Conservation (phyloP, 805 yeast genomes). For the Ogataea chonburiensis region DNA sequence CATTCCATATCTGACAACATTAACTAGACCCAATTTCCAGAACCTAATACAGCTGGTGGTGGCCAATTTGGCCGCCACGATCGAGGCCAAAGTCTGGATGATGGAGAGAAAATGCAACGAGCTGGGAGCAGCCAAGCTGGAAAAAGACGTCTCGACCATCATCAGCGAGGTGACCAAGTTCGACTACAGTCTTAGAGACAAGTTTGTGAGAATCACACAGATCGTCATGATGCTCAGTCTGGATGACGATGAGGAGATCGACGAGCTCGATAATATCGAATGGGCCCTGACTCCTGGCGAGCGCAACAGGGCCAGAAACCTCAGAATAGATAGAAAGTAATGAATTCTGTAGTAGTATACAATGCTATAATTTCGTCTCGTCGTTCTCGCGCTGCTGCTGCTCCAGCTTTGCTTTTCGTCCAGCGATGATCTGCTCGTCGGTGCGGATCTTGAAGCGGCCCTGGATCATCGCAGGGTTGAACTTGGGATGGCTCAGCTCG, state of each 20-base stretch:
- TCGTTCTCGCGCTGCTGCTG: constrained; percentile 21
- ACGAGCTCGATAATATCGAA: constrained; percentile 33
- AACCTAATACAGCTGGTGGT: constrained; percentile 51
- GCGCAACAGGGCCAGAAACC: constrained; percentile 56
- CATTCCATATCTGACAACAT: constrained; percentile 52
- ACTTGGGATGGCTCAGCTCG: constrained; percentile 80
- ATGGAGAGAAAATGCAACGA: constrained; percentile 72
- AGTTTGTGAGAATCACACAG: constrained; percentile 80
- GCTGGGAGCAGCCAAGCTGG: constrained; percentile 78
- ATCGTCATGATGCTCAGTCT: constrained; percentile 77
- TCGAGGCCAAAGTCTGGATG: constrained; percentile 69
- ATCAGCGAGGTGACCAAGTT: constrained; percentile 73
- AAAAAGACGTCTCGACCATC: constrained; percentile 72
- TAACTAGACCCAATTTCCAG: constrained; percentile 43
- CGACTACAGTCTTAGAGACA: constrained; percentile 71
- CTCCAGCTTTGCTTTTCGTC: constrained; percentile 27
- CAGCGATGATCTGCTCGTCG: constrained; percentile 37
- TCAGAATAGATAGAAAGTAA: constrained; percentile 45
- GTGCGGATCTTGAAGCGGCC: constrained; percentile 45
- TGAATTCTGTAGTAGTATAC: constrained; percentile 7
- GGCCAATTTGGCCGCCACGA: constrained; percentile 48
- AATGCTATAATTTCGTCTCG: constrained; percentile 10
- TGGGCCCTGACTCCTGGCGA: constrained; percentile 85
- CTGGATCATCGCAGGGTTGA: constrained; percentile 45
- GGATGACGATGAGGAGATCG: constrained; percentile 58